Evolutionary conservation across 225 moss, liverwort and hornwort species (phyloP).

Genomic region (Polytrichum formosum): DNA sequence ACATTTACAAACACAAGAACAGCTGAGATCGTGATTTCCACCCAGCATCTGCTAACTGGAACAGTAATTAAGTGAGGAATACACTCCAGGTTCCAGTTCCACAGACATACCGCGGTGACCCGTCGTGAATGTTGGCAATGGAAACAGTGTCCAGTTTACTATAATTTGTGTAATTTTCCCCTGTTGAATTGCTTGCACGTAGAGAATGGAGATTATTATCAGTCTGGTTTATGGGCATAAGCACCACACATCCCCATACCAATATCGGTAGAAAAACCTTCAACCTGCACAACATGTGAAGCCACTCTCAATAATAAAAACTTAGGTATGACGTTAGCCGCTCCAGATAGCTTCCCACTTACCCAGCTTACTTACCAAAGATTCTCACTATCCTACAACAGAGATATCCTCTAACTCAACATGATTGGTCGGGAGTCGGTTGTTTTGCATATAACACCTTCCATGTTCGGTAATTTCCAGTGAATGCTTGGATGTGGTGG

Average conservation of each 20-base stretch:
- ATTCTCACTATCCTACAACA: background rate
- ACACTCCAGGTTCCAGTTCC: background rate
- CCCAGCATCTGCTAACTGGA: too few species aligned
- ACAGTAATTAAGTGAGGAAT: too few species aligned
- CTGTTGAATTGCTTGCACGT: conserved; percentile 1
- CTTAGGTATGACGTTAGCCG: background rate
- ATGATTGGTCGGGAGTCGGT: too few species aligned
- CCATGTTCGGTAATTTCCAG: too few species aligned
- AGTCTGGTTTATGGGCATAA: conserved; percentile 73
- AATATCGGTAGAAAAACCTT: conserved; percentile 81
- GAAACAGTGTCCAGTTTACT: conserved; percentile 57
- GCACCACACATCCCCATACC: conserved; percentile 50
- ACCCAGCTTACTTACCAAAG: background rate
- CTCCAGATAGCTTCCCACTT: background rate
- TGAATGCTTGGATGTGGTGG: too few species aligned
- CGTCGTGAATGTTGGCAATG: conserved; percentile 58
- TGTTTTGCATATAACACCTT: too few species aligned
- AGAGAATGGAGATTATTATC: conserved; percentile 38
- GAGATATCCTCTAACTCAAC: too few species aligned
- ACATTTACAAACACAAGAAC: too few species aligned
- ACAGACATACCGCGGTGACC: conserved; percentile 54
- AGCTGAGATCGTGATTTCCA: too few species aligned
- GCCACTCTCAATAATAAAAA: background rate
- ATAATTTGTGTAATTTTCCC: conserved; percentile 13
- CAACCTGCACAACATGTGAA: conserved; percentile 43